Base-by-base conservation (phyloP, 2,329 filamentous ascomycete species). In the Cadophora sp. region DNA sequence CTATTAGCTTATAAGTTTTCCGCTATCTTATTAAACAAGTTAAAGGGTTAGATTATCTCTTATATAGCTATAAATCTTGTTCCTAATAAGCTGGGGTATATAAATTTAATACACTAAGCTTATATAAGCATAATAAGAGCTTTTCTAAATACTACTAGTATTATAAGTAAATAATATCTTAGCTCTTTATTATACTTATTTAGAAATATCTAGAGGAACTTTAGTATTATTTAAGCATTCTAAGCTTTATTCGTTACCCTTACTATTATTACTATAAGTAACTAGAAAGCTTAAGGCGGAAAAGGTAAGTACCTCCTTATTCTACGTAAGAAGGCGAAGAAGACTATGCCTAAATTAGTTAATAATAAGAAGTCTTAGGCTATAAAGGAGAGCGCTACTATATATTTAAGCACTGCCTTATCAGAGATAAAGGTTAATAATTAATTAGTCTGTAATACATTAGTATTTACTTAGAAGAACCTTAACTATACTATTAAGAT, bases 401-500 rank as follows among this genome's bases (percentile, higher is more conserved):
- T 43, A 43, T 16, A 43, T 43, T 43, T 16, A 16, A 43, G 40
- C 40, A 43, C 40, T 16, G 40, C 40, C 40, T 73, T 72, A 22
- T 62, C 71, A 24, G 68, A 67, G 4, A 72, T 71, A 1, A 63
- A 77, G 16, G 88, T 0, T 12, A 78, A 81, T 43, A 77, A 76
- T 3, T 76, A 81, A 31, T 81, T 91, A 0, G 79, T 89, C 37
- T 84, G 85, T 27, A 91, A 92, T 76, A 90, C 86, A 0, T 89
- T 87, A 0, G 82, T 91, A 0, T 92, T 93, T 73, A 93, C 91
- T 0, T 94, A 91, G 89, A 90, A 90, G 76, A 85, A 92, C 68
- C 84, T 94, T 0, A 72, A 71, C 1, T 93, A 93, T 75, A 91
- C 87, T 0, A 91, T 94, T 68, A 85, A 88, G 71, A 89, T 86